Conservation (phyloP, 148 eudicot genomes). For the Chenopodium quinoa region DNA sequence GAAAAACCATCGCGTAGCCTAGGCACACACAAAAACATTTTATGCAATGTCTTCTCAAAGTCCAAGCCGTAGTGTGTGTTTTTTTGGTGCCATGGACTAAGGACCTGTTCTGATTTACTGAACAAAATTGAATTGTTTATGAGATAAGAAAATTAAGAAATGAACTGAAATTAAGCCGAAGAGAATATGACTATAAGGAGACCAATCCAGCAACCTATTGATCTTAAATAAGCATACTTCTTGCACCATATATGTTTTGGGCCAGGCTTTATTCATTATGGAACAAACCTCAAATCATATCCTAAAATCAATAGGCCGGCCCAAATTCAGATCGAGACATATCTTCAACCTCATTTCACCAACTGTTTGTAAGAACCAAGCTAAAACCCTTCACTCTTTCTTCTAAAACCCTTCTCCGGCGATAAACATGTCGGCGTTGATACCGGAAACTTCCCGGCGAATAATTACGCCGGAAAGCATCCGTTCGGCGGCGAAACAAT, state of each 20-base stretch:
- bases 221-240: no score
- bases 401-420: slow-evolving; percentile 24
- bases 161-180: no score
- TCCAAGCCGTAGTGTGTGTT: no score
- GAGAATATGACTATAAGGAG: no score
- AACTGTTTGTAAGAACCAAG: not conserved
- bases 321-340: not conserved
- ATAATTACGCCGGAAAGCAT: slow-evolving; percentile 56
- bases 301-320: not conserved
- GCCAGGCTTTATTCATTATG: not conserved
- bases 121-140: no score
- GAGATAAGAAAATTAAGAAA: no score
- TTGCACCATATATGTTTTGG: not conserved
- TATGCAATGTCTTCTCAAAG: no score
- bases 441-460: slow-evolving; percentile 42
- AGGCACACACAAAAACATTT: no score
- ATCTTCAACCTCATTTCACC: not conserved
- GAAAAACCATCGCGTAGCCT: no score
- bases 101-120: no score
- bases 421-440: slow-evolving; percentile 46
- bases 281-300: not conserved
- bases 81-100: no score
- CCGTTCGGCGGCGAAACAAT: slow-evolving; percentile 67
- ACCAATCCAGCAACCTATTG: no score
- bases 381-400: not conserved